A percentile compares a stretch with the other conserved stretches of the same genome.
These are phyloP conservation scores for Epichloe glyceriae DNA, from an alignment of 2,329 filamentous ascomycete genomes.

Conservation along the genomic window DNA sequence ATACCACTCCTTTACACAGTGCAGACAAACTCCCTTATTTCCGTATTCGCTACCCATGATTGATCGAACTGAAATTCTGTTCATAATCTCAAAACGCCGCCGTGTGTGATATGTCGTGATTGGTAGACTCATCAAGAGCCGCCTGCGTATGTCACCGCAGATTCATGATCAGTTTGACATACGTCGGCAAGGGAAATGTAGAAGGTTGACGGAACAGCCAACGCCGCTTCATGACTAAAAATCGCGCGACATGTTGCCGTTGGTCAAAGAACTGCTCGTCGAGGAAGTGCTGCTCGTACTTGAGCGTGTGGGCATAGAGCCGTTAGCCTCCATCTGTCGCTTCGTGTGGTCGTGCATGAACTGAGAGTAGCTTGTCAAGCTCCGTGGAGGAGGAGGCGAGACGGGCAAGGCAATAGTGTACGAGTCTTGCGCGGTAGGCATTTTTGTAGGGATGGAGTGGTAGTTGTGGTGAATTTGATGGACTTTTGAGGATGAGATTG, in stretches of 20 bases:
- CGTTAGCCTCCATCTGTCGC: slow-evolving; percentile 47
- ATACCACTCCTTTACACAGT: neutral
- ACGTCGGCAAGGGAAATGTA: too few species aligned
- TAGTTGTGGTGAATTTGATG: neutral
- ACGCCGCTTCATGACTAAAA: slow-evolving; percentile 2
- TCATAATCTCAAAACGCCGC: slow-evolving; percentile 2
- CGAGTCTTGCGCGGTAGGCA: slow-evolving; percentile 28
- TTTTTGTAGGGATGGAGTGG: slow-evolving; percentile 10
- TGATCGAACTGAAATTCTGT: neutral
- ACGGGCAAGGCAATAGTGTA: slow-evolving; percentile 23
- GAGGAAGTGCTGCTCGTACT: slow-evolving; percentile 10
- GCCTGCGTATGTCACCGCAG: neutral
- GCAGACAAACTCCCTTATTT: neutral
- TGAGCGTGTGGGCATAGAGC: slow-evolving; percentile 13
- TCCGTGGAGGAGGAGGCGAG: slow-evolving; percentile 28
- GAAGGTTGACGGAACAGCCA: too few species aligned
- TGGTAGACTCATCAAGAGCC: neutral
- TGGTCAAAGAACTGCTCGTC: slow-evolving; percentile 12
- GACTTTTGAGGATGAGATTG: too few species aligned
- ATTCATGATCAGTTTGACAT: neutral
- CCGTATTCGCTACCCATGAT: neutral
- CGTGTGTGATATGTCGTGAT: neutral
- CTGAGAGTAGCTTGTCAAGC: slow-evolving; percentile 42
- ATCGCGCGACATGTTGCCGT: slow-evolving; percentile 15
- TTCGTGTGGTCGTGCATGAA: slow-evolving; percentile 54